Conservation (phyloP, 2,329 filamentous ascomycete genomes). For the Colletotrichum sp. region DNA sequence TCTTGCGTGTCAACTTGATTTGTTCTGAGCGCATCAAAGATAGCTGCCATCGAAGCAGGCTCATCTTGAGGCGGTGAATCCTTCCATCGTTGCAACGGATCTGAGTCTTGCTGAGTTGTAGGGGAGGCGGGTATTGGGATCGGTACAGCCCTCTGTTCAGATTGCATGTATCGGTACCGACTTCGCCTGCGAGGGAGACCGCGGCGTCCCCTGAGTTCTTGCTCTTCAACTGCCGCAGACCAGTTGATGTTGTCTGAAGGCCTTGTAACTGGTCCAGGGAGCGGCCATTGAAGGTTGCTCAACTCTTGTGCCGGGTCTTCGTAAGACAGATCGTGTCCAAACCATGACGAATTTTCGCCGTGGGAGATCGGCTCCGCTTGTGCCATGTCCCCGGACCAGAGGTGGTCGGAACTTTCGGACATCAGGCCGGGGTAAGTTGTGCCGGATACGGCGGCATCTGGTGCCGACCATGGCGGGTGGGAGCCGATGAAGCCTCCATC, state of each 20-base stretch:
- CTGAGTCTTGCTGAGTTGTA: conserved; percentile 2
- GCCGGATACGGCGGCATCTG: background rate
- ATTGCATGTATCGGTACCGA: background rate
- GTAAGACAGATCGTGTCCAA: background rate
- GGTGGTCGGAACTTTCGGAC: background rate
- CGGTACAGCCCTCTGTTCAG: background rate
- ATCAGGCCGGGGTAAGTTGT: background rate
- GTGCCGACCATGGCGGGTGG: background rate
- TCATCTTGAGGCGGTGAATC: conserved; percentile 36
- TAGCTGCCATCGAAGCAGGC: conserved; percentile 30
- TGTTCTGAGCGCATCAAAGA: conserved; percentile 28
- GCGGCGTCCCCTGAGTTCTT: background rate
- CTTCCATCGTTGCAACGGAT: conserved; percentile 35
- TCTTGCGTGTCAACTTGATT: background rate
- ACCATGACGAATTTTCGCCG: background rate
- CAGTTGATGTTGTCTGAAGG: background rate
- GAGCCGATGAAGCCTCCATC: background rate
- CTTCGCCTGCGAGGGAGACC: background rate
- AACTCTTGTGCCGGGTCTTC: background rate
- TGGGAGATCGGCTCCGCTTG: background rate
- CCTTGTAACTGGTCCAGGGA: background rate
- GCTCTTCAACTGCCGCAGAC: background rate
- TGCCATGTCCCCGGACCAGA: background rate
- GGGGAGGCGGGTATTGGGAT: background rate
- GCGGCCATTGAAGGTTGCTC: background rate